phyloP scores from a whole-genome alignment of 2,329 filamentous ascomycete genomes.

The Aotearoamyces nothofagi region DNA sequence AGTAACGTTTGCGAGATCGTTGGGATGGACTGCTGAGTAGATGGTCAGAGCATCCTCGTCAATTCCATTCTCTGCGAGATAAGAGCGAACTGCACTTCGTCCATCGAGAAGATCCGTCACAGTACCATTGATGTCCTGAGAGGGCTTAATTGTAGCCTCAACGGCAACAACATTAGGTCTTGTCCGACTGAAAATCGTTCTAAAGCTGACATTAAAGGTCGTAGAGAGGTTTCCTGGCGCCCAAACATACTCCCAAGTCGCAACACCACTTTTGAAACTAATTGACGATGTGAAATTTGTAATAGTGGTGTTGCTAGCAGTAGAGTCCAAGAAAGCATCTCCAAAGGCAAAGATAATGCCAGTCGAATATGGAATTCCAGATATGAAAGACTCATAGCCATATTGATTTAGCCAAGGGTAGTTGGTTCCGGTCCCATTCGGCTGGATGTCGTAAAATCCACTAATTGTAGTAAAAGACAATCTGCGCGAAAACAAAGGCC shows the following conservation, averaged over 20 bases:
- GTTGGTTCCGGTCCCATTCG: slow-evolving; percentile 42
- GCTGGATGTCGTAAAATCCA: slow-evolving; percentile 49
- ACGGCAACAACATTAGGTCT: slow-evolving; percentile 26
- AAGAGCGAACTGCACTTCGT: slow-evolving; percentile 47
- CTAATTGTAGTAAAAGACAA: slow-evolving; percentile 53
- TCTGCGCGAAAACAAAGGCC: slow-evolving; percentile 48
- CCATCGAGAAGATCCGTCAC: slow-evolving; percentile 56
- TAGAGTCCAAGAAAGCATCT: slow-evolving; percentile 41
- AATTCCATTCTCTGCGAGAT: slow-evolving; percentile 38
- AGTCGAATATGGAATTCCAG: slow-evolving; percentile 55
- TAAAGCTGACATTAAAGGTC: slow-evolving; percentile 44
- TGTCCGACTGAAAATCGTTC: slow-evolving; percentile 32
- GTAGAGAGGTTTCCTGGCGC: slow-evolving; percentile 30
- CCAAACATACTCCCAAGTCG: slow-evolving; percentile 54
- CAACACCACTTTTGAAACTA: slow-evolving; percentile 45
- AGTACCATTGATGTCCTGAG: slow-evolving; percentile 34
- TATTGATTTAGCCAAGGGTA: slow-evolving; percentile 56
- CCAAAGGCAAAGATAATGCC: slow-evolving; percentile 41
- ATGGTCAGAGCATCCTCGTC: slow-evolving; percentile 36
- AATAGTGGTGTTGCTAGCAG: slow-evolving; percentile 40
- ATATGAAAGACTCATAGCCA: slow-evolving; percentile 55
- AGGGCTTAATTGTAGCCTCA: slow-evolving; percentile 40
- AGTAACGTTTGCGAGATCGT: slow-evolving; percentile 44
- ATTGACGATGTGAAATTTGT: slow-evolving; percentile 44
- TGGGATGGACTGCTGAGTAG: slow-evolving; percentile 48